phyloP scores from a whole-genome alignment of 495 filamentous ascomycete species.

The Chaetomidium leptoderma region DNA sequence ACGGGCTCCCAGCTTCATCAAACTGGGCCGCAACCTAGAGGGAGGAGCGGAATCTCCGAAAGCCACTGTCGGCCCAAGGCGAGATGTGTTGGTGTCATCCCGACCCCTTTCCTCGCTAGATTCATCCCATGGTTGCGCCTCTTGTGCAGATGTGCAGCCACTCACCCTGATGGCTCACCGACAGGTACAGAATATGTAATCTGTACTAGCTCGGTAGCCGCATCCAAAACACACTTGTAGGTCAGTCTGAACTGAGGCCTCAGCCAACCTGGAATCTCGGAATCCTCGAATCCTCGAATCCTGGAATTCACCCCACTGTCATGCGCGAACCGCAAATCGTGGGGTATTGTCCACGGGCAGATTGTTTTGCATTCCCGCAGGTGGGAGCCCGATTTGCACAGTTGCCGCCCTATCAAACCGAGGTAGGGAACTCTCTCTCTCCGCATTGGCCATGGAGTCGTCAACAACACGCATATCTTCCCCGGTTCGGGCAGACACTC shows the following conservation, averaged over 20 bases:
- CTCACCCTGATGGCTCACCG: constrained; percentile 8
- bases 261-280: background rate
- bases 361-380: too few species aligned
- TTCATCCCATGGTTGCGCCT: background rate
- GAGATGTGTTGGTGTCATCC: too few species aligned
- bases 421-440: background rate
- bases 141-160: background rate
- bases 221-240: constrained; percentile 4
- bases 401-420: constrained; percentile 1
- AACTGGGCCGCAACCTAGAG: too few species aligned
- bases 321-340: background rate
- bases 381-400: too few species aligned
- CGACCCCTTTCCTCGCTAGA: too few species aligned
- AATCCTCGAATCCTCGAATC: too few species aligned
- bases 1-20: background rate
- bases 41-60: too few species aligned
- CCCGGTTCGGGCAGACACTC: constrained; percentile 10
- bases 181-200: too few species aligned
- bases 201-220: background rate
- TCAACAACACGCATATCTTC: background rate
- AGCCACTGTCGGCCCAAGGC: too few species aligned
- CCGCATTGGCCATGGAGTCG: too few species aligned
- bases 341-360: background rate
- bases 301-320: too few species aligned
- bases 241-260: too few species aligned